Evolutionary conservation across 768 basidiomycete species (phyloP), one percentile per base, ranked within the genome.

Genomic region (Boletus eberwhitei): DNA sequence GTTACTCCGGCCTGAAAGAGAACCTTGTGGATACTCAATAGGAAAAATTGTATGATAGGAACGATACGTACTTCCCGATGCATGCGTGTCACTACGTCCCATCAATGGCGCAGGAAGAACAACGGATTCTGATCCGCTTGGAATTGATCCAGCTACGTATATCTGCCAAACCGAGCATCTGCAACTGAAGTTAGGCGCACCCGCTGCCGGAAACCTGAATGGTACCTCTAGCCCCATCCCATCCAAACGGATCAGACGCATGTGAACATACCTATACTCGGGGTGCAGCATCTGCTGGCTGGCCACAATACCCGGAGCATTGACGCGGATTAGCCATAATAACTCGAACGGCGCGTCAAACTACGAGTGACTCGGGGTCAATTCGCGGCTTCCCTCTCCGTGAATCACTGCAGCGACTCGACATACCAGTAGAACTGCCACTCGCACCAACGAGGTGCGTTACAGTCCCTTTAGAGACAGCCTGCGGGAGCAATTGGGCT

Each of bases 1-100:
- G 64, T 71, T 16, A 0, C 61, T 16, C 46, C 49, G 7, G 40
- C 42, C 17, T 61, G 48, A 55, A 42, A 39, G 32, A 9, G 5
- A 34, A 19, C 11, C 16, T 32, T 35, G 26, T 11, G 19, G 19
- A 22, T 22, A 38, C 16, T 19, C n/a, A 38, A 37, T 13, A 1
- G 13, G 8, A 29, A 35, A 32, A 38, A 16, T 38, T 48, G 32
- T 39, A 29, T 32, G 39, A 22, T 11, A 46, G 26, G 17, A 37
- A 12, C 16, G 12, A 7, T 21, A 4, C 13, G 16, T 32, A n/a
- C 32, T 36, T 24, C 11, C 31, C n/a, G 26, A 17, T 12, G 17
- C 7, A 9, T 38, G 9, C 22, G 9, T 37, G n/a, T 9, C 21
- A 36, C 19, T 9, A 34, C 11, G 22, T 16, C 32, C 21, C 6